A percentile compares a stretch with the other conserved stretches of the same genome.
These are phyloP conservation scores for Clitopilus passeckerianus DNA, from an alignment of 768 basidiomycete species.

Conservation along the genomic window DNA sequence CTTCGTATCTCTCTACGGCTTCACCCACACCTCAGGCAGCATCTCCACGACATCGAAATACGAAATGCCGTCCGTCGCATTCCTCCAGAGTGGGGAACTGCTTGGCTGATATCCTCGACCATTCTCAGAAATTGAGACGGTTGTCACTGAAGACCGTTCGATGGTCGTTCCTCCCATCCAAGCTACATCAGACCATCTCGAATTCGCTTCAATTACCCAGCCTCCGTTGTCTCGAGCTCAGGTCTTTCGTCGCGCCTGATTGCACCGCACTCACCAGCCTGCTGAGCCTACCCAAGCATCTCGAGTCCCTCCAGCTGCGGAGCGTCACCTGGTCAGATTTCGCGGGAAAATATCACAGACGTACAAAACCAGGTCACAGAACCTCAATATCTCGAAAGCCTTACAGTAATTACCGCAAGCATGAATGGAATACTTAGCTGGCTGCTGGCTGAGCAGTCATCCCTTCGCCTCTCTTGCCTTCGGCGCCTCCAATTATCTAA, in stretches of 20 bases:
- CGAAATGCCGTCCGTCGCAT: neutral
- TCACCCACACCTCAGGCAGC: neutral
- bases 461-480: neutral
- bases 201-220: neutral
- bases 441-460: neutral
- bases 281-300: neutral
- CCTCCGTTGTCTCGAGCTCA: neutral
- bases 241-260: neutral
- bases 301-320: neutral
- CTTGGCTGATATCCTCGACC: neutral
- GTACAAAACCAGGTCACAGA: neutral
- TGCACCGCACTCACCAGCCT: neutral
- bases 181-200: neutral
- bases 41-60: neutral
- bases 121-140: neutral
- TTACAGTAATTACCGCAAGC: neutral
- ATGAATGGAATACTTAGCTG: neutral
- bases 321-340: neutral
- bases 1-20: neutral
- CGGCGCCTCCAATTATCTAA: neutral
- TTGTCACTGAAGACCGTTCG: neutral
- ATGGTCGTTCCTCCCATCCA: neutral
- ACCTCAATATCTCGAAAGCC: neutral
- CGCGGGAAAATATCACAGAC: neutral
- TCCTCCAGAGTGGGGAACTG: neutral